phyloP scores from a whole-genome alignment of 164 flowering plant genomes.

The Warburgia ugandensis region DNA sequence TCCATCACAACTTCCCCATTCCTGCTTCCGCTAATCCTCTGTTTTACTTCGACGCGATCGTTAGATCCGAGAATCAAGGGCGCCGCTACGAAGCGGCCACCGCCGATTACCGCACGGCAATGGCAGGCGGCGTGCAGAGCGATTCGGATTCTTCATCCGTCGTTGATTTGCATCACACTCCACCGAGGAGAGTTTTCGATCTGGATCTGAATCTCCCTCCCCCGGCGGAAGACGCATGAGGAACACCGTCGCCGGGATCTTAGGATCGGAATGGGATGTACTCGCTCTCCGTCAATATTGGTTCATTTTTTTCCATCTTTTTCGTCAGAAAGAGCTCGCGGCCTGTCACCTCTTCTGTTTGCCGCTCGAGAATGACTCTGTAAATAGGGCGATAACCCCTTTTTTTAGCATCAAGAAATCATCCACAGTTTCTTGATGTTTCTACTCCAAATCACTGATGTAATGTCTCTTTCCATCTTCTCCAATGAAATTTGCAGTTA shows the following conservation, averaged over 20 bases:
- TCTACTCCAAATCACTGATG: no score
- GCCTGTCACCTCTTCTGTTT: background rate
- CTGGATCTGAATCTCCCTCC: constrained; percentile 58
- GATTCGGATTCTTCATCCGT: constrained; percentile 59
- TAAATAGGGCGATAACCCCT: constrained; percentile 6
- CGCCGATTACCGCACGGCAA: constrained; percentile 4
- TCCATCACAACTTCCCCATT: constrained; percentile 6
- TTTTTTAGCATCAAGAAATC: constrained; percentile 12
- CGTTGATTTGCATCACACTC: constrained; percentile 22
- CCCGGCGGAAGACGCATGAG: constrained; percentile 21
- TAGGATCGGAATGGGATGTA: background rate
- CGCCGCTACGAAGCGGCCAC: background rate
- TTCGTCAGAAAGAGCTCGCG: background rate
- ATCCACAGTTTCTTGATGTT: constrained; percentile 8
- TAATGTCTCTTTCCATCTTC: background rate
- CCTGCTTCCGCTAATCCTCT: constrained; percentile 20
- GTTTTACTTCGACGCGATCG: constrained; percentile 32
- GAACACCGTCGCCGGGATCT: constrained; percentile 6
- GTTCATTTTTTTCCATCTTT: background rate
- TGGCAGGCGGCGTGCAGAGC: constrained; percentile 26
- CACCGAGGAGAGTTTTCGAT: constrained; percentile 15
- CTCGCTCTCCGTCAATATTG: background rate
- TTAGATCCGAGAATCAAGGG: constrained; percentile 12
- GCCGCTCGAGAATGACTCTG: background rate
- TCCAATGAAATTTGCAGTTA: background rate